Base-by-base conservation (phyloP, 768 basidiomycete species). In the Panaeolus papilionaceus region DNA sequence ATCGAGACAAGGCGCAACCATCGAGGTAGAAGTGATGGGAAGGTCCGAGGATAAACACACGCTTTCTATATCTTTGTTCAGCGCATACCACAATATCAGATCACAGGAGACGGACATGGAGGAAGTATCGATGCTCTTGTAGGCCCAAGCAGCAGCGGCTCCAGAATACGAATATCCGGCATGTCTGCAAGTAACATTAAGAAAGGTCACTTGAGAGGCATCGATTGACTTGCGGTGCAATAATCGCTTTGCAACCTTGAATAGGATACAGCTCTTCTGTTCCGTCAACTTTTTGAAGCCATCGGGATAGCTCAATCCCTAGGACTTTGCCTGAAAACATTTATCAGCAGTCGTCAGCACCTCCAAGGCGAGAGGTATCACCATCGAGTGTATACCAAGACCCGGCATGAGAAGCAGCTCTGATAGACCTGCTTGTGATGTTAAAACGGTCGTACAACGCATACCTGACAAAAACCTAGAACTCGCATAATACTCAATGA, bases 81-180 rank as follows among this genome's bases (percentile, higher is more conserved):
- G 62, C 37, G 18, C 47, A 38, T 28, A 45, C 62, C 70, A 67
- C 38, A 38, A 68, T 33, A 33, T 33, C 20, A 28, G 45, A 71
- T 61, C 42, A 63, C 42, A 69, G 26, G 28, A 14, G 28, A 83
- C 90, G 71, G 70, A 97, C 98, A 98, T 92, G 72, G 85, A 85
- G 4, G 85, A 84, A 0, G 88, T 89, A 73, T 97, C 92, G 68
- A 99, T 92, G 73, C 88, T 88, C 77, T 89, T 91, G 81, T 99
- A 99, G 0, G 97, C 97, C 95, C 95, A 99, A 2, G 95, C 97
- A 2, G 98, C 97, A 0, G 96, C 85, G 4, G 89, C 90, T 23
- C 98, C 98, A 64, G 96, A 98, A 79, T 98, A 99, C 4, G 89
- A 86, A 80, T 96, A 98, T 5, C 98, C 98, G 2, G 98, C 98